Evolutionary conservation across 768 basidiomycete genomes (phyloP).

Genomic region (Leccinum subtestaceum): DNA sequence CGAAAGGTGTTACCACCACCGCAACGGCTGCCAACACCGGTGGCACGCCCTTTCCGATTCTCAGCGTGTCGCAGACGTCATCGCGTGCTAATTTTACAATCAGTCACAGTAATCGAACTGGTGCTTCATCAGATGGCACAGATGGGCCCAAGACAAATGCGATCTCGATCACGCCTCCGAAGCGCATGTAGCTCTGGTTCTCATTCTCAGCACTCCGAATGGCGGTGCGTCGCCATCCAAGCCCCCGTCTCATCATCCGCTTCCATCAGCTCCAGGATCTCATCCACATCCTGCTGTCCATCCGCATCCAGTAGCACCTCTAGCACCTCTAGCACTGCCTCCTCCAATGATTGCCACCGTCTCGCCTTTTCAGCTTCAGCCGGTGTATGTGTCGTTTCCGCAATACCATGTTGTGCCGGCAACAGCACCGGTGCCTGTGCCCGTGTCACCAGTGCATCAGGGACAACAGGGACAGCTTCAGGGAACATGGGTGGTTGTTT

Average conservation of each 20-base stretch:
- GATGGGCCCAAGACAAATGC: slow-evolving; percentile 9
- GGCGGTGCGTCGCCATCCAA: not conserved
- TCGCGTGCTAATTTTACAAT: no score
- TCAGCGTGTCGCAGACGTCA: no score
- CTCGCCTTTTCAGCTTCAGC: slow-evolving; percentile 15
- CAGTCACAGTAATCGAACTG: not conserved
- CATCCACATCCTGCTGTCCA: not conserved
- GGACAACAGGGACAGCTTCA: not conserved
- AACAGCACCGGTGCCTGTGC: not conserved
- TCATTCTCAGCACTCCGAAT: not conserved
- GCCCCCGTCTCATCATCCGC: not conserved
- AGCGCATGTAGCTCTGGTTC: not conserved
- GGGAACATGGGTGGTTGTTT: no score
- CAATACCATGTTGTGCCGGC: slow-evolving; percentile 18
- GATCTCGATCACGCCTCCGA: slow-evolving; percentile 4
- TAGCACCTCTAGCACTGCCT: slow-evolving; percentile 1
- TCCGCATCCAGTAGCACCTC: slow-evolving; percentile 6
- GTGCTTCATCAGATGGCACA: not conserved
- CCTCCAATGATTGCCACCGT: slow-evolving; percentile 15
- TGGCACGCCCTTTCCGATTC: no score
- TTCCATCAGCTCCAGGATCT: slow-evolving; percentile 9
- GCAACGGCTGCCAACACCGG: no score
- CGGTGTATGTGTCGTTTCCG: slow-evolving; percentile 23
- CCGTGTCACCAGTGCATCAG: not conserved
- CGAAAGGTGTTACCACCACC: no score